phyloP scores from a whole-genome alignment of 192 early-diverging fungal species.

The Bifiguratus adelaidae region DNA sequence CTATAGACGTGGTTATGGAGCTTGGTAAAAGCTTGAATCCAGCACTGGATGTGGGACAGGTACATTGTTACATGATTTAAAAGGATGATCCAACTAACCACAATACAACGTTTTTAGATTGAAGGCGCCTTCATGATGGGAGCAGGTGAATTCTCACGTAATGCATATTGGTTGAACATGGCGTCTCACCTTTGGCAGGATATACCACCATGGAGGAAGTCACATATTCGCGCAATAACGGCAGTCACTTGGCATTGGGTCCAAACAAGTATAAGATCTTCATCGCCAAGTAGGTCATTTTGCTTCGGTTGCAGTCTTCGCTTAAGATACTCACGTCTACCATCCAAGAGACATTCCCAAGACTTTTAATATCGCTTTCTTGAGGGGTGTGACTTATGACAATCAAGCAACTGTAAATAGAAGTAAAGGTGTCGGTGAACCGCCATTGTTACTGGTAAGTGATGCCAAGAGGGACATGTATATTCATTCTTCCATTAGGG shows the following conservation, averaged over 20 bases:
- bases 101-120: slow-evolving; percentile 45
- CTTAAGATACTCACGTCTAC: neutral
- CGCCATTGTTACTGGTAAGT: slow-evolving; percentile 62
- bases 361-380: slow-evolving; percentile 64
- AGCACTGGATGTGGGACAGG: slow-evolving; percentile 67
- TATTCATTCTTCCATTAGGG: slow-evolving; percentile 28
- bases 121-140: slow-evolving; percentile 84
- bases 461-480: neutral
- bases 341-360: slow-evolving; percentile 55
- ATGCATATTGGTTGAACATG: neutral
- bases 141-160: slow-evolving; percentile 29
- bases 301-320: neutral
- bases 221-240: slow-evolving; percentile 17
- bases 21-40: slow-evolving; percentile 78
- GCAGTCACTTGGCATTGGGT: slow-evolving; percentile 69
- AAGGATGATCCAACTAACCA: neutral
- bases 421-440: slow-evolving; percentile 81
- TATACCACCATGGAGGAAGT: neutral
- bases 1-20: slow-evolving; percentile 70
- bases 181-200: neutral
- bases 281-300: neutral
- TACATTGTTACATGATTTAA: neutral
- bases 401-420: slow-evolving; percentile 65
- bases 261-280: slow-evolving; percentile 87
- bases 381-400: slow-evolving; percentile 37